Evolutionary conservation across 1,284 basidiomycete genomes (phyloP), one percentile per base, ranked within the genome.

Genomic region (Rhodotorula sp.): DNA sequence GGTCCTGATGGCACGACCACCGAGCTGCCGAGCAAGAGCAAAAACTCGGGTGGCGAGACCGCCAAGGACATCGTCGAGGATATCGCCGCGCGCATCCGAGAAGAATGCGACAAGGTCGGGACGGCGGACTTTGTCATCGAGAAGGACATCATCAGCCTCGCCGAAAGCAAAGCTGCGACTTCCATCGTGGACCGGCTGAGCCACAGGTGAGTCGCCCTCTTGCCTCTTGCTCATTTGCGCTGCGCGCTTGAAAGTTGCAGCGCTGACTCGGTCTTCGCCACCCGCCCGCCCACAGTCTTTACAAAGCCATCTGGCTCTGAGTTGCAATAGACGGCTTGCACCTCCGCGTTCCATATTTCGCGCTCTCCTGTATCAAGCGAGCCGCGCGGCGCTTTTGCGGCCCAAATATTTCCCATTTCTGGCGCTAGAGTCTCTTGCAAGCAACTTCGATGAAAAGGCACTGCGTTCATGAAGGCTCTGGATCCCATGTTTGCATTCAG

Each of bases 51-150:
- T 82, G 89, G 87, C 20, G 83, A 85, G 69, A 91, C 86, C 58
- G 94, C 93, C 81, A 85, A 87, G 76, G 90, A 92, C 75, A 89
- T 88, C 0, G 90, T 89, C 2, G 87, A 90, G 62, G 78, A 88
- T 71, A 89, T 95, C 73, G 90, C 92, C 52, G 86, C 88, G 58
- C 83, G 86, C 51, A 87, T 97, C 67, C 82, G 80, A 62, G 84
- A 85, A 65, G 91, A 90, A 48, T 92, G 91, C 80, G 83, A 85
- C 69, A 88, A 89, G 68, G 81, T 86, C 6, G 88, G 90, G 2
- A 75, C 60, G 12, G 70, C 66, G 6, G 83, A 82, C 6, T 87
- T 91, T 75, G 83, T 93, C 46, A 83, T 79, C 12, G 85, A 89
- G 63, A 86, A 86, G 76, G 92, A 93, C 80, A 87, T 96, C 56